phyloP scores from a whole-genome alignment of 1,284 basidiomycete genomes.

The Volvariella surrecta region DNA sequence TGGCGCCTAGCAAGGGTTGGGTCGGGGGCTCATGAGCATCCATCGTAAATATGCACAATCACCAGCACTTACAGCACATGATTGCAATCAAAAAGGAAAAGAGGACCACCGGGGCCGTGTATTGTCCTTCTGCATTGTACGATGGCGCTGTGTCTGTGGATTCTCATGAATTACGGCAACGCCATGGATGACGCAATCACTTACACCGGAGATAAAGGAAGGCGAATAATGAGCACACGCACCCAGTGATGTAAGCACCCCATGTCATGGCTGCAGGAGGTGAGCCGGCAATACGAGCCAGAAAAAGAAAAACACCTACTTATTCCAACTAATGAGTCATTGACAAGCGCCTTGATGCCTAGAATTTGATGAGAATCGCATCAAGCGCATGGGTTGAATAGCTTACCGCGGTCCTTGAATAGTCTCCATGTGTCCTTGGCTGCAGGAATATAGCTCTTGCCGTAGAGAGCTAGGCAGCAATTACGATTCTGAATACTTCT shows the following conservation, averaged over 20 bases:
- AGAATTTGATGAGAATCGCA: constrained; percentile 3
- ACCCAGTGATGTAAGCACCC: constrained; percentile 75
- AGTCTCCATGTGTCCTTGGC: constrained; percentile 89
- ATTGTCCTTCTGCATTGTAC: constrained; percentile 68
- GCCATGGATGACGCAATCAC: constrained; percentile 18
- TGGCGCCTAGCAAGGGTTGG: constrained; percentile 37
- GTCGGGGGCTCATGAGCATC: background rate
- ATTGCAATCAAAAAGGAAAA: constrained; percentile 77
- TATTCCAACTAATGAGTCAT: constrained; percentile 81
- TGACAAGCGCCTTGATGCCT: constrained; percentile 77
- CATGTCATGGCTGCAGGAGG: constrained; percentile 56
- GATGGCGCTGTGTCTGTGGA: constrained; percentile 55
- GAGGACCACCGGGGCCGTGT: constrained; percentile 70
- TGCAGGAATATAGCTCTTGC: constrained; percentile 80
- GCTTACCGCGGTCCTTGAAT: constrained; percentile 68
- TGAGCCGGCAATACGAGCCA: too few relatives aligned
- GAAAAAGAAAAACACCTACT: constrained; percentile 35
- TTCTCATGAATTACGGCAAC: background rate
- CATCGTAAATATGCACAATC: constrained; percentile 4
- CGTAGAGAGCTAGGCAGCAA: constrained; percentile 58
- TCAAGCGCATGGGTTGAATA: background rate
- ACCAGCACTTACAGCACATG: constrained; percentile 50
- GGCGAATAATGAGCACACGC: constrained; percentile 71
- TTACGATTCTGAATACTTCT: background rate
- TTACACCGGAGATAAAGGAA: constrained; percentile 77